phyloP scores from a whole-genome alignment of 2,329 filamentous ascomycete species.

The Chrysoporthe cubensis region DNA sequence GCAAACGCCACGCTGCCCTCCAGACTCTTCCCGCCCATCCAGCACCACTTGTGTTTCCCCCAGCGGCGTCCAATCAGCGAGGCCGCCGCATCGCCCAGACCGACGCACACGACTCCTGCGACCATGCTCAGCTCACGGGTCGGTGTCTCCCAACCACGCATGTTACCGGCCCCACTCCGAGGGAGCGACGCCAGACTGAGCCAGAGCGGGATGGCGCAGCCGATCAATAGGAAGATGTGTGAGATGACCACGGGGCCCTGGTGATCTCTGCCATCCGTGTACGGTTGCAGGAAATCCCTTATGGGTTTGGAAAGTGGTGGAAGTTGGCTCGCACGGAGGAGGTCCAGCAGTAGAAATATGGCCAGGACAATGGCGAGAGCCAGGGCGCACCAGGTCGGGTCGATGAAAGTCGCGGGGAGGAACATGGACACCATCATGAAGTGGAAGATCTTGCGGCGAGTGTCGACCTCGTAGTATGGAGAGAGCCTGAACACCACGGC shows the following conservation, averaged over 20 bases:
- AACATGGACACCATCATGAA: conserved; percentile 99
- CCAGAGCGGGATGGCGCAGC: conserved; percentile 95
- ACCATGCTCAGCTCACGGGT: conserved; percentile 85
- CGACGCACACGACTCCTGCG: conserved; percentile 89
- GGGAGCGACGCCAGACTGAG: conserved; percentile 74
- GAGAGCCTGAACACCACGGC: conserved; percentile 75
- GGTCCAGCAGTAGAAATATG: conserved; percentile 85
- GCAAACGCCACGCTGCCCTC: conserved; percentile 87
- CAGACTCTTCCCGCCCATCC: conserved; percentile 94
- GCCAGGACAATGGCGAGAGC: conserved; percentile 80
- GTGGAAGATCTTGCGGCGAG: conserved; percentile 94
- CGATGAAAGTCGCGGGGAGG: conserved; percentile 81
- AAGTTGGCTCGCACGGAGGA: conserved; percentile 87
- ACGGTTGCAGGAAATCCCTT: conserved; percentile 85
- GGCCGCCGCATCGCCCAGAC: conserved; percentile 91
- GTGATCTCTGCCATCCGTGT: conserved; percentile 91
- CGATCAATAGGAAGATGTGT: conserved; percentile 93
- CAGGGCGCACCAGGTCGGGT: conserved; percentile 81
- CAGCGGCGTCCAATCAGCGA: conserved; percentile 86
- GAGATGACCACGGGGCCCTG: conserved; percentile 93
- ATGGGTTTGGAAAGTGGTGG: conserved; percentile 87
- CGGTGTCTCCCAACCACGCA: conserved; percentile 75
- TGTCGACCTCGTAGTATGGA: conserved; percentile 86
- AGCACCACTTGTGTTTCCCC: conserved; percentile 89
- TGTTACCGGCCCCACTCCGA: conserved; percentile 58